Evolutionary conservation across 2,329 filamentous ascomycete species (phyloP).

Genomic region (Fusarium sp.): DNA sequence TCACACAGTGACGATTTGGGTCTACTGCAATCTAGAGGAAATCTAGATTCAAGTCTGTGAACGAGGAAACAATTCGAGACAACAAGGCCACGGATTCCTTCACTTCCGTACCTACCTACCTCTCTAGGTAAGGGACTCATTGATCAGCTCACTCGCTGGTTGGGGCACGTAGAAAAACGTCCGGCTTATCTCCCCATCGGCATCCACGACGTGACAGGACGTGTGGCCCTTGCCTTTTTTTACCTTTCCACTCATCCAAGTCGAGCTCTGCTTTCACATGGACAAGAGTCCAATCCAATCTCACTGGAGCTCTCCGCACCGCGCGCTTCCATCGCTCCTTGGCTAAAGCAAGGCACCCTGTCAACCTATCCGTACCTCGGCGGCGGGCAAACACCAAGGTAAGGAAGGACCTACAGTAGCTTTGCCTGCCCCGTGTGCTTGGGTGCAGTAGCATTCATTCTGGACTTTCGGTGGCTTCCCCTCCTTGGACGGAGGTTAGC

Average conservation of each 20-base stretch:
- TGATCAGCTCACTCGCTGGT: neutral
- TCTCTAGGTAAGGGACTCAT: neutral
- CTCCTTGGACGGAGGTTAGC: neutral
- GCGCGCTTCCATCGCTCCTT: neutral
- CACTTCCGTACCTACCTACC: neutral
- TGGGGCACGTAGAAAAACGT: neutral
- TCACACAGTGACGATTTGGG: neutral
- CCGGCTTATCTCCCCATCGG: conserved; percentile 1
- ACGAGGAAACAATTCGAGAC: neutral
- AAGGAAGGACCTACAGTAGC: neutral
- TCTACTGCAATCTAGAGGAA: neutral
- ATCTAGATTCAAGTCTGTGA: neutral
- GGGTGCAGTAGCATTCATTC: neutral
- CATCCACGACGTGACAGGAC: neutral
- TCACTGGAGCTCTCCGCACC: neutral
- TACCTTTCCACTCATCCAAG: neutral
- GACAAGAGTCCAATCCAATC: neutral
- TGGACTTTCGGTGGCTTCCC: conserved; percentile 3
- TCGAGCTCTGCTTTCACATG: neutral
- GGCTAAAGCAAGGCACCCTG: neutral
- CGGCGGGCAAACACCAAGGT: neutral
- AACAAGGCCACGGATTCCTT: neutral
- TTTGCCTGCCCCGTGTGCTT: neutral
- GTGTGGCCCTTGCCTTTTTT: neutral
- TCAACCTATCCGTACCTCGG: neutral